phyloP scores from a whole-genome alignment of 768 basidiomycete genomes.

The Agaricus blazei region DNA sequence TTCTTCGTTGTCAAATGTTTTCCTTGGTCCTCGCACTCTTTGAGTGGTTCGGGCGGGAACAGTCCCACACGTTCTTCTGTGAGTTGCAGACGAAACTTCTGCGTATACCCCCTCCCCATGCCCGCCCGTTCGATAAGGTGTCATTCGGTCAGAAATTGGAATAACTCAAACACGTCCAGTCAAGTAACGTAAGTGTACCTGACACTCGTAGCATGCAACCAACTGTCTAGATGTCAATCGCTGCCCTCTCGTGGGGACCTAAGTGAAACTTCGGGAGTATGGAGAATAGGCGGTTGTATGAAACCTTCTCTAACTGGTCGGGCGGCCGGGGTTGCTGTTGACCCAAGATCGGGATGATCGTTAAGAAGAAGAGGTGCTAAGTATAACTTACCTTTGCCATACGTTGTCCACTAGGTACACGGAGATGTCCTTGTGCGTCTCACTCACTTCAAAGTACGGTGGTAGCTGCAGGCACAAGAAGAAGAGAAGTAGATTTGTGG shows the following conservation, averaged over 20 bases:
- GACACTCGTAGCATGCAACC: slow-evolving; percentile 18
- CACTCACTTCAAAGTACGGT: slow-evolving; percentile 1
- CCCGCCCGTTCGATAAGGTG: slow-evolving; percentile 9
- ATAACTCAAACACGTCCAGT: slow-evolving; percentile 1
- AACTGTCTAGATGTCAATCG: slow-evolving; percentile 22
- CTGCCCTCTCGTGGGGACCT: slow-evolving; percentile 13
- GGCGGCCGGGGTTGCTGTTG: not conserved
- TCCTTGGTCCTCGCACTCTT: slow-evolving; percentile 11
- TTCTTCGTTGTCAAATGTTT: slow-evolving; percentile 17
- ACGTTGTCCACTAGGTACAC: slow-evolving; percentile 11
- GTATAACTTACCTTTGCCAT: slow-evolving; percentile 4
- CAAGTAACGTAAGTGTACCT: not conserved
- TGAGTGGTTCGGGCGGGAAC: slow-evolving; percentile 15
- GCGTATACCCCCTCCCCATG: slow-evolving; percentile 10
- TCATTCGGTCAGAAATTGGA: not conserved
- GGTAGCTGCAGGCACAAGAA: slow-evolving; percentile 10
- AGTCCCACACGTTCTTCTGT: slow-evolving; percentile 16
- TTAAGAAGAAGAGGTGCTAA: not conserved
- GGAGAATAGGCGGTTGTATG: slow-evolving; percentile 14
- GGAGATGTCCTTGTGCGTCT: slow-evolving; percentile 7
- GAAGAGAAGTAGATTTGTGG: slow-evolving; percentile 1
- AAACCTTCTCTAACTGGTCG: not conserved
- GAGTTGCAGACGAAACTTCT: slow-evolving; percentile 12
- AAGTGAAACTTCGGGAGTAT: slow-evolving; percentile 23
- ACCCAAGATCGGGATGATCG: not conserved